Percentiles rank a stretch among this genome's conserved stretches.
Evolutionary conservation across 805 yeast genomes (phyloP).

Genomic region (Saccharomycopsis sp.): DNA sequence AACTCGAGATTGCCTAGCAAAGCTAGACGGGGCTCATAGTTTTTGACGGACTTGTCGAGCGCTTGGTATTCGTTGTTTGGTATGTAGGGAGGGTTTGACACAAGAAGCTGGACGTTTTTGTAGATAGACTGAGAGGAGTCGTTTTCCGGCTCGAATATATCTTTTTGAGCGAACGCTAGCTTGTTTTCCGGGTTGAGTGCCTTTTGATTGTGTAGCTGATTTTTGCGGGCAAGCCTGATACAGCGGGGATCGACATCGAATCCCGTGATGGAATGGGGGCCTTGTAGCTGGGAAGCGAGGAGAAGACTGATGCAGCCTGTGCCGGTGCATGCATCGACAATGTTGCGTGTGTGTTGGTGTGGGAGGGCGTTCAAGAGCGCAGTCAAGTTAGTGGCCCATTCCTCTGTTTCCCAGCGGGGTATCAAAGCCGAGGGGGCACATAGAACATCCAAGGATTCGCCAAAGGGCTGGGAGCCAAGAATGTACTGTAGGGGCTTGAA

Average conservation of each 20-base stretch:
- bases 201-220: constrained; percentile 25
- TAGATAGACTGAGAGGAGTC: too few relatives aligned
- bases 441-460: constrained; percentile 44
- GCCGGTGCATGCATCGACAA: constrained; percentile 79
- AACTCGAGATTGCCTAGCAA: constrained; percentile 74
- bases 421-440: constrained; percentile 68
- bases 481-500: constrained; percentile 78
- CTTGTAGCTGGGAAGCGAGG: constrained; percentile 30
- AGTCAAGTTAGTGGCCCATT: constrained; percentile 57
- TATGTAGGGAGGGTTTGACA: constrained; percentile 92
- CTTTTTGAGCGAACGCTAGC: constrained; percentile 1
- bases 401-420: constrained; percentile 95
- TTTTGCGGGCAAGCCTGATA: constrained; percentile 40
- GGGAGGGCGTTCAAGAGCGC: constrained; percentile 4
- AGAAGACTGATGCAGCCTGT: constrained; percentile 77
- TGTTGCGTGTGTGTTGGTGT: constrained; percentile 22
- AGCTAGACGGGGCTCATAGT: constrained; percentile 73
- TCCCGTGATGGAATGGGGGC: constrained; percentile 32
- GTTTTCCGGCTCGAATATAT: constrained; percentile 11
- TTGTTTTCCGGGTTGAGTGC: constrained; percentile 15
- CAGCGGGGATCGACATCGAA: constrained; percentile 56
- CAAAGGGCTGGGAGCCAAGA: constrained; percentile 84
- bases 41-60: constrained; percentile 57
- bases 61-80: constrained; percentile 38
- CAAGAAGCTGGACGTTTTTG: constrained; percentile 42